phyloP scores from a whole-genome alignment of 2,329 filamentous ascomycete genomes.

The Neofusicoccum laricinum region DNA sequence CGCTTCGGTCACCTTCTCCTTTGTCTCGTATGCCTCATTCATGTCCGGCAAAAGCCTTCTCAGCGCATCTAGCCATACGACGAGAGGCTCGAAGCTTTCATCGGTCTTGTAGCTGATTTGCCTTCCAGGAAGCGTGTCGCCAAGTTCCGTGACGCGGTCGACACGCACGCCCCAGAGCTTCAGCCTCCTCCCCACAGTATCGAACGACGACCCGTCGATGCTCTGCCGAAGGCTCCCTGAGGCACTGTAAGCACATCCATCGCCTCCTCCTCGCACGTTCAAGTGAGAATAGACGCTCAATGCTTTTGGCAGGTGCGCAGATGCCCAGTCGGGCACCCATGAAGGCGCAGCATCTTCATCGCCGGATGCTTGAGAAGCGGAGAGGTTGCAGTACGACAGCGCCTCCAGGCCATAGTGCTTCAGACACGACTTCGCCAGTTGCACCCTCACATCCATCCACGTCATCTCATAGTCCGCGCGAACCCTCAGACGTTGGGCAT shows the following conservation, averaged over 20 bases:
- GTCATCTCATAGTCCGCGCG: background rate
- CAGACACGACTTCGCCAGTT: background rate
- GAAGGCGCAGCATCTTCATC: background rate
- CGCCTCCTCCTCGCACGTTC: background rate
- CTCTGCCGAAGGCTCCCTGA: background rate
- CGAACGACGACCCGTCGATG: background rate
- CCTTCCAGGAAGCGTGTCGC: background rate
- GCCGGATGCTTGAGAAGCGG: background rate
- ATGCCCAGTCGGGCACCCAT: constrained; percentile 8
- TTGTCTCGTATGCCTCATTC: background rate
- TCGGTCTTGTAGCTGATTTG: background rate
- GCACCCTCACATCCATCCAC: background rate
- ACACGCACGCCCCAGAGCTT: background rate
- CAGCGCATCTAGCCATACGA: background rate
- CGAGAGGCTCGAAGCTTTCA: background rate
- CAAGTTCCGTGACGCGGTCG: background rate
- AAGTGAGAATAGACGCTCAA: background rate
- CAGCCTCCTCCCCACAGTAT: background rate
- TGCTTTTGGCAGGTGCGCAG: background rate
- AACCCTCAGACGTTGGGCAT: background rate
- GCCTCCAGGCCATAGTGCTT: background rate
- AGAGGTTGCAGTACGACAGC: background rate
- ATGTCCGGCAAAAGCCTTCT: background rate
- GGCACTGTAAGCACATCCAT: background rate
- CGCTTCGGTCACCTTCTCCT: background rate